Conservation (phyloP, 352 stramenopile species). For the Phytophthora kernoviae region DNA sequence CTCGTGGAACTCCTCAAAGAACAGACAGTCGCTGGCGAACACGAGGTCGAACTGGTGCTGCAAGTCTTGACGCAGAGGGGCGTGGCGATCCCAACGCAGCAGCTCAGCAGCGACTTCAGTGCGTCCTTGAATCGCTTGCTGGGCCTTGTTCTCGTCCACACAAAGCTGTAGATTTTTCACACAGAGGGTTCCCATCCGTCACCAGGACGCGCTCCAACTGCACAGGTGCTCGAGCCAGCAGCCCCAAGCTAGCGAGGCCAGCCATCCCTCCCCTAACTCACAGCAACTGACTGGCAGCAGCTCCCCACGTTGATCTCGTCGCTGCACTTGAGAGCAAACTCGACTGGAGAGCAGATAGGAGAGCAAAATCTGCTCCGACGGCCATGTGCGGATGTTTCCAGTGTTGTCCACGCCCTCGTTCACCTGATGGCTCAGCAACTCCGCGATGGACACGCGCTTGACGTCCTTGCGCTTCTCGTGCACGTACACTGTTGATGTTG, state of each 20-base stretch:
- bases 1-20: slow-evolving; percentile 88
- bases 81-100: slow-evolving; percentile 73
- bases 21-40: slow-evolving; percentile 85
- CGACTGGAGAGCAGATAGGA: slow-evolving; percentile 57
- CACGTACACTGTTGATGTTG: slow-evolving; percentile 35
- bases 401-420: slow-evolving; percentile 88
- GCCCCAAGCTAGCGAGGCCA: slow-evolving; percentile 66
- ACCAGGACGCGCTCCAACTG: slow-evolving; percentile 54
- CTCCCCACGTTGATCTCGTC: neutral
- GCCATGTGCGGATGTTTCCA: slow-evolving; percentile 88
- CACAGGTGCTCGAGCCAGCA: slow-evolving; percentile 53
- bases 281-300: slow-evolving; percentile 47
- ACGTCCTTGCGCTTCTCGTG: slow-evolving; percentile 73
- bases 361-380: slow-evolving; percentile 78
- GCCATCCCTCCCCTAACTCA: slow-evolving; percentile 83
- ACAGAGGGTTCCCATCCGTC: slow-evolving; percentile 76
- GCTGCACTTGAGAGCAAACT: slow-evolving; percentile 35
- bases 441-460: slow-evolving; percentile 54
- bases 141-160: slow-evolving; percentile 55
- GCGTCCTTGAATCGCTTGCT: slow-evolving; percentile 18
- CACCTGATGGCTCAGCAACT: slow-evolving; percentile 78
- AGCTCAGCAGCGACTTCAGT: slow-evolving; percentile 38
- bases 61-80: slow-evolving; percentile 25
- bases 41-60: slow-evolving; percentile 77
- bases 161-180: slow-evolving; percentile 75